Conservation (phyloP, 768 basidiomycete genomes). For the Baorangia bicolor region DNA sequence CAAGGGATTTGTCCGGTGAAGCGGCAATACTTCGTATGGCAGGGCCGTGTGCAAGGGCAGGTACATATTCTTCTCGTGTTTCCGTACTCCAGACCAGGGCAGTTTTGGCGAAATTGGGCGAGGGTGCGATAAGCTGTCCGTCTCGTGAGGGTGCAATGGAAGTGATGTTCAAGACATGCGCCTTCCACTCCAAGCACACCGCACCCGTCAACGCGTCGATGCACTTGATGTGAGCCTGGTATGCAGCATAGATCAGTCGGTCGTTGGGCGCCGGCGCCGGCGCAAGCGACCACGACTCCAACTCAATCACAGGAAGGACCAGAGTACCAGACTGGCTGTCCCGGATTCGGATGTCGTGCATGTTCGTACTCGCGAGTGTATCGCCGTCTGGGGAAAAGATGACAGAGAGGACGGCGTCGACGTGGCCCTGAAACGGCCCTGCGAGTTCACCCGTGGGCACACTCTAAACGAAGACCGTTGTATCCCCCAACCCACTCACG, state of each 20-base stretch:
- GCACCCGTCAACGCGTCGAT: conserved; percentile 2
- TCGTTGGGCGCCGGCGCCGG: background rate
- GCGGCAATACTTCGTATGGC: background rate
- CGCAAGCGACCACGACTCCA: background rate
- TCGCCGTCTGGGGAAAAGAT: conserved; percentile 2
- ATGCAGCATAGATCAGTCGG: background rate
- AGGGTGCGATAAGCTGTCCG: conserved; percentile 8
- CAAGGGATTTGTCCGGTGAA: background rate
- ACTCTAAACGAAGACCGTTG: conserved; percentile 2
- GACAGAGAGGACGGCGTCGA: background rate
- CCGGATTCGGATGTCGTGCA: background rate
- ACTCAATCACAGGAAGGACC: background rate
- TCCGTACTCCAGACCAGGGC: conserved; percentile 13
- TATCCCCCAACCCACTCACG: conserved; percentile 2
- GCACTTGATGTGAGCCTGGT: background rate
- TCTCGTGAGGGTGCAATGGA: conserved; percentile 10
- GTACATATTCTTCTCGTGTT: background rate
- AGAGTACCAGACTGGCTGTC: background rate
- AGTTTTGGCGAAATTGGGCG: conserved; percentile 10
- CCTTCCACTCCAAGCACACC: conserved; percentile 1
- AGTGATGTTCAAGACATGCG: conserved; percentile 4
- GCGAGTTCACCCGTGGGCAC: background rate
- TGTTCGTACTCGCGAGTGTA: background rate
- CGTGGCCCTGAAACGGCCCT: background rate
- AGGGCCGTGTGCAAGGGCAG: background rate